Base-by-base conservation (phyloP, 306 rosid species). In the Mimosa bimucronata region DNA sequence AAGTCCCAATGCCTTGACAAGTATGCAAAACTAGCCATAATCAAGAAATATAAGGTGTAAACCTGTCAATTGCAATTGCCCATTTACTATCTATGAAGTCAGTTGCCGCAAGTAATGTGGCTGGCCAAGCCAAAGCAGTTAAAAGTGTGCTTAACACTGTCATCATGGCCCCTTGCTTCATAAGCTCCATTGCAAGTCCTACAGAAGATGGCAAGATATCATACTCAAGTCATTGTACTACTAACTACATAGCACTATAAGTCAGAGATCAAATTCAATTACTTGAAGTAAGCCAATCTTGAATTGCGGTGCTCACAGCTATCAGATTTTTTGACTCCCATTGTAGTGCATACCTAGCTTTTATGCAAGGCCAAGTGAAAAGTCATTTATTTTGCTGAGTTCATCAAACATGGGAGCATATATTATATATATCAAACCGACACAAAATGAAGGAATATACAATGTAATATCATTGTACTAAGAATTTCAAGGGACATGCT, bases 81-180 rank as follows among this genome's bases (percentile, higher is more conserved):
- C 95, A 91, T 83, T 82, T 89, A 73, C 90, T 91, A 80, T 91
- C 95, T 60, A 91, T 91, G 82, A 91, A 78, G 79, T 91, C 88
- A 77, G 90, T 82, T 48, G 95, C 92, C 25, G 90, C 71, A 86
- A 91, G 80, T 79, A 91, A 77, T 28, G 80, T 75, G 68, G 92
- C 91, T 38, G 95, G 95, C 91, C 90, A 86, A 77, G 92, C 91
- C 80, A 91, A 78, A 25, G 95, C 95, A 5, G 91, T 81, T 29
- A 91, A n/a, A 65, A 91, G 88, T 34, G 91, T 5, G 85, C 88
- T 85, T 83, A 91, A 83, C 2, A 91, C 90, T 15, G 95, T 91
- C 91, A 91, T 50, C 96, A 89, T 91, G 58, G 96, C 93, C 68
- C 96, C 96, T 84, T 81, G 91, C 85, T 79, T 87, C 96, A 91